Evolutionary conservation across 805 yeast genomes (phyloP).

Genomic region (Barnettozyma vustinii): DNA sequence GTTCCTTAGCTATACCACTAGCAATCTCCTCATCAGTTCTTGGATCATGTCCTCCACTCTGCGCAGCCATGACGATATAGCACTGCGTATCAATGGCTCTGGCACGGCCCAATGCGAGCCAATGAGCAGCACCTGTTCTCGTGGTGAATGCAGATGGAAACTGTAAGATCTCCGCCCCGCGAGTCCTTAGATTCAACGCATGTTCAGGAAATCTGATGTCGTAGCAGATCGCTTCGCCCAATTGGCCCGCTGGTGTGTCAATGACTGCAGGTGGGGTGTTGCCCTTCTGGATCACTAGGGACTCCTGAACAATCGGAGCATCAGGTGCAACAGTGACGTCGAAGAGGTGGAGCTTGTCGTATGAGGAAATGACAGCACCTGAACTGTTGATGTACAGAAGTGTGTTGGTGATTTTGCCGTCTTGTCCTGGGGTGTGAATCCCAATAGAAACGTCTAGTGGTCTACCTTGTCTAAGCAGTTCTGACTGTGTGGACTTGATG

Average conservation of each 20-base stretch:
- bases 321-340: slow-evolving; percentile 67
- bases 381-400: slow-evolving; percentile 60
- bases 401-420: slow-evolving; percentile 53
- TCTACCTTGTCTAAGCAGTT: slow-evolving; percentile 31
- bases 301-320: slow-evolving; percentile 76
- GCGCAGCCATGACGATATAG: slow-evolving; percentile 86
- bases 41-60: slow-evolving; percentile 57
- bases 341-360: slow-evolving; percentile 84
- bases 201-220: slow-evolving; percentile 87
- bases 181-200: slow-evolving; percentile 52
- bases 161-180: slow-evolving; percentile 73
- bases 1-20: slow-evolving; percentile 18
- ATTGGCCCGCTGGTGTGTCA: slow-evolving; percentile 50
- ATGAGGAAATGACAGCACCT: slow-evolving; percentile 64
- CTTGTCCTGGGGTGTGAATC: slow-evolving; percentile 70
- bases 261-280: slow-evolving; percentile 46
- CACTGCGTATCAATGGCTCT: slow-evolving; percentile 88
- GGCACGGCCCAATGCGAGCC: slow-evolving; percentile 74
- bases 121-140: slow-evolving; percentile 87
- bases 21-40: slow-evolving; percentile 31
- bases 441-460: slow-evolving; percentile 72
- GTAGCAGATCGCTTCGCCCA: slow-evolving; percentile 77
- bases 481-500: slow-evolving; percentile 39
- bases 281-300: slow-evolving; percentile 81
- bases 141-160: slow-evolving; percentile 93